Base-by-base conservation (phyloP, 2,329 filamentous ascomycete genomes). In the Fonsecaea nubica region DNA sequence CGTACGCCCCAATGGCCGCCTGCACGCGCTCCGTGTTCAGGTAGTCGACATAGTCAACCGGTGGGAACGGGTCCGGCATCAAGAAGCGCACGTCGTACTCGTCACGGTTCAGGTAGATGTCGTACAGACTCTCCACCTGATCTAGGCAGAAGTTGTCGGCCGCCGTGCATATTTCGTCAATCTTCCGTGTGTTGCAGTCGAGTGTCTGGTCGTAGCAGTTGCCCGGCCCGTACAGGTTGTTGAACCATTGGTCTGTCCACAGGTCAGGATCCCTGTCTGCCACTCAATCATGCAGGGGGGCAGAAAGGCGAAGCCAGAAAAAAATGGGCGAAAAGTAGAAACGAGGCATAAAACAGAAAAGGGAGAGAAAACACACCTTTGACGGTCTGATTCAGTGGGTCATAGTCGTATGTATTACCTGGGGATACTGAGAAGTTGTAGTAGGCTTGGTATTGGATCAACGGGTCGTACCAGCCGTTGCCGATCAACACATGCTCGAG, bases 131-230 rank as follows among this genome's bases (percentile, higher is more conserved):
- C 69, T 89, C 84, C 2, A 89, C 84, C 33, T 86, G 78, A 59
- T 61, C 12, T 3, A 76, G 78, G 76, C 87, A 89, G 75, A 86
- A 88, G 64, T 76, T 77, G 74, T 88, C 86, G 1, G 87, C 86
- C 2, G 77, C 74, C 1, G 75, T 72, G 77, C 87, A 90, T 55
- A 86, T 75, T 4, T 78, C 58, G 57, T 72, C 54, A 56, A 80
- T 76, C 0, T 84, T 84, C 4, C 79, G 81, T 1, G 79, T 78
- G 67, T 83, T 82, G 80, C 87, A 90, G 67, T 84, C 78, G 12
- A 81, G 77, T n/a, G 85, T 82, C 63, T 81, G 80, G 72, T 89
- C 86, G 32, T 85, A 75, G 74, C 87, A 89, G 74, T 89, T 88
- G 36, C 87, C 87, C 1, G 79, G 72, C 1, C 86, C 87, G 73